Evolutionary conservation across 192 early-diverging fungal genomes (phyloP).

Genomic region (Allomyces arbusculus): DNA sequence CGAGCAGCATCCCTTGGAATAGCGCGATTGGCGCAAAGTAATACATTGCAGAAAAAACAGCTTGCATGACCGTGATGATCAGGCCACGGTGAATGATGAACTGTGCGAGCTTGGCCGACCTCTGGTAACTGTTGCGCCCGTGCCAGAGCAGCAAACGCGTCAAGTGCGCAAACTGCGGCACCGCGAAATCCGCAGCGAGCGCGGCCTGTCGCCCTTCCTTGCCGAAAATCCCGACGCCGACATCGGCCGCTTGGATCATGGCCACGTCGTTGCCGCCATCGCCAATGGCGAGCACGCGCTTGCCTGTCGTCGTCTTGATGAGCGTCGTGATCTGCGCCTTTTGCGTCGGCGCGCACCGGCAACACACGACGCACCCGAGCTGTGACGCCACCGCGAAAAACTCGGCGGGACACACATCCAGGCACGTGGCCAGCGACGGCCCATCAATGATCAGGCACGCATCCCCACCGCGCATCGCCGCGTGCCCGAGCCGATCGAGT

Average conservation of each 20-base stretch:
- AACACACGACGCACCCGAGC: constrained; percentile 78
- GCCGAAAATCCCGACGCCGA: constrained; percentile 92
- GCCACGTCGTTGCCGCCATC: constrained; percentile 95
- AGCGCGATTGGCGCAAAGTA: constrained; percentile 94
- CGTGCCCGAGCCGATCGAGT: neutral
- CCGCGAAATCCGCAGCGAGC: constrained; percentile 80
- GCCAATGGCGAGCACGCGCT: constrained; percentile 70
- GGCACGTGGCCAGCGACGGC: constrained; percentile 57
- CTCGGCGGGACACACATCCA: constrained; percentile 51
- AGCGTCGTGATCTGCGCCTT: constrained; percentile 77
- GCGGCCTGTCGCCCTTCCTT: constrained; percentile 91
- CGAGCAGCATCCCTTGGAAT: constrained; percentile 70
- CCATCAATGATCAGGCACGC: constrained; percentile 74
- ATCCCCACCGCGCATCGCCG: neutral
- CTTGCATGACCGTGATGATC: constrained; percentile 95
- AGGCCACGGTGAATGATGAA: constrained; percentile 94
- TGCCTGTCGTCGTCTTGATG: constrained; percentile 51
- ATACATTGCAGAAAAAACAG: constrained; percentile 85
- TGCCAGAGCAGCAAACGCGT: constrained; percentile 79
- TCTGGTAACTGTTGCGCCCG: constrained; percentile 82
- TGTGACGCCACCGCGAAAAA: constrained; percentile 56
- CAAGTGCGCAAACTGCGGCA: constrained; percentile 74
- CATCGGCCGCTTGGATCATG: constrained; percentile 92
- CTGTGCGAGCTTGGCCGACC: constrained; percentile 81
- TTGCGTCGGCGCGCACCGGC: constrained; percentile 89